Base-by-base conservation (phyloP, 495 filamentous ascomycete genomes). In the Penicillium pulvis region DNA sequence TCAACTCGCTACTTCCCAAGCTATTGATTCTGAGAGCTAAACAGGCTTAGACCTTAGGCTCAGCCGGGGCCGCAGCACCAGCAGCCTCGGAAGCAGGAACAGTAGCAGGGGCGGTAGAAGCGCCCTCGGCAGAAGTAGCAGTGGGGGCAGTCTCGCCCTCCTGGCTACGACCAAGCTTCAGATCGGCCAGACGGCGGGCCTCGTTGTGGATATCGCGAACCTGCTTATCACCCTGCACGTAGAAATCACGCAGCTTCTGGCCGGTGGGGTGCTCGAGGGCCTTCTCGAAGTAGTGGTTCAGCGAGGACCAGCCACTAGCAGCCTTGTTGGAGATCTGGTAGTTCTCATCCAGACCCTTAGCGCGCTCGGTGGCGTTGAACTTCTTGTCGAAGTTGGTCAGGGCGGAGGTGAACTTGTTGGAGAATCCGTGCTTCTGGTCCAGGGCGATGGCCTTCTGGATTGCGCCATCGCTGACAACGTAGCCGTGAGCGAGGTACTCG, bases 401-500 rank as follows among this genome's bases (percentile, higher is more conserved):
- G 3, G 89, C 87, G 41, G 66, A 74, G 39, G 89, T 85, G 81
- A 98, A 98, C 46, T 83, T 83, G 66, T 70, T 76, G 16, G 88
- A 87, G 63, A 97, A 85, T 61, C 90, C 90, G 73, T 98, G 93
- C 79, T 94, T 91, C 65, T 91, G 81, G 76, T 98, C 94, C 36
- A 98, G 83, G 6, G 87, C 82, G 67, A 98, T 92, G 55, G 91
- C 95, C 60, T 81, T 83, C 70, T 96, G 85, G 49, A 97, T 82
- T 4, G 89, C 89, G n/a, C 78, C 79, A 71, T 98, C 94, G 53
- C 89, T 90, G 63, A 98, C 76, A 19, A 83, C 80, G 74, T 98
- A 98, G 61, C 94, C 94, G 64, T 97, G 90, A 5, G 93, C 93
- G 28, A 98, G 87, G 71, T 97, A 96, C 78, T 98, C 94, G 59